Evolutionary conservation across 148 eudicot genomes (phyloP).

Genomic region (Rhododendron mucronatum): DNA sequence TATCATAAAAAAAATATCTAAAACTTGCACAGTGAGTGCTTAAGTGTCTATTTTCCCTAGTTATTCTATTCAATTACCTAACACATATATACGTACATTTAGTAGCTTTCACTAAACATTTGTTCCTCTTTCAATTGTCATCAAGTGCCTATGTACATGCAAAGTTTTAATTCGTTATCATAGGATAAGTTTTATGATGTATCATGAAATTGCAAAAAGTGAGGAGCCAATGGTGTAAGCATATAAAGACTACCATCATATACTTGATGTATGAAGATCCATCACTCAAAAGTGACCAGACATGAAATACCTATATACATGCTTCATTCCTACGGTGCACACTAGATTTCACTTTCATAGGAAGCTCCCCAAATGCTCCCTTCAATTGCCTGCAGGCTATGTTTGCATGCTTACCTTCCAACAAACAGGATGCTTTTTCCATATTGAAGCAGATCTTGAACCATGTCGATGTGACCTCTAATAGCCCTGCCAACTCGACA

Average conservation of each 20-base stretch:
- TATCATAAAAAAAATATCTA: not conserved
- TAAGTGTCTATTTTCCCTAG: not conserved
- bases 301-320: not conserved
- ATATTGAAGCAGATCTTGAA: slow-evolving; percentile 40
- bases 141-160: not conserved
- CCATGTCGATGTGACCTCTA: slow-evolving; percentile 34
- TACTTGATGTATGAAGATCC: not conserved
- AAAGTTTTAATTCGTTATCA: not conserved
- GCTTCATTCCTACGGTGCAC: not conserved
- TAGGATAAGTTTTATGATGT: not conserved
- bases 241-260: not conserved
- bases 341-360: not conserved
- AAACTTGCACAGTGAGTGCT: not conserved
- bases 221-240: not conserved
- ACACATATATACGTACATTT: not conserved
- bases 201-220: not conserved
- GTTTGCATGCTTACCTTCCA: slow-evolving; percentile 35
- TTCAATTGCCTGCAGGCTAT: not conserved
- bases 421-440: slow-evolving; percentile 48
- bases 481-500: slow-evolving; percentile 51
- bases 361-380: not conserved
- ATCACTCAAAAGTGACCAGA: not conserved
- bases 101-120: not conserved
- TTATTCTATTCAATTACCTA: not conserved
- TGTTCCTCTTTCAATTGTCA: not conserved